Evolutionary conservation across 352 stramenopile species (phyloP).

Genomic region (Pythium guiyangense): DNA sequence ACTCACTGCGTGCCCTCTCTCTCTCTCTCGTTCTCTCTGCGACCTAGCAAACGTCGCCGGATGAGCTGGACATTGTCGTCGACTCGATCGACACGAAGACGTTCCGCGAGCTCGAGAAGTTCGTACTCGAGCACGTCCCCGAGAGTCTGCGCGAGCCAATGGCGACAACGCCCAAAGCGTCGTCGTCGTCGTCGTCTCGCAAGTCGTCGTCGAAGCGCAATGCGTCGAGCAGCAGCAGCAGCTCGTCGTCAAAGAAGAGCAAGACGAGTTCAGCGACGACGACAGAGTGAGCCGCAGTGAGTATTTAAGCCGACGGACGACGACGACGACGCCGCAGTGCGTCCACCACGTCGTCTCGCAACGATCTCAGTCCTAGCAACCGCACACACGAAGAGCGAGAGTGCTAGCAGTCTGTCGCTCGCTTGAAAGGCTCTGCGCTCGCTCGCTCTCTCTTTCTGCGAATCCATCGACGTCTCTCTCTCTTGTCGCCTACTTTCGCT

Average conservation of each 20-base stretch:
- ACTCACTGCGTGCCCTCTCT: neutral
- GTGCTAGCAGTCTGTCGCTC: neutral
- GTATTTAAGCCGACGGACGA: conserved; percentile 12
- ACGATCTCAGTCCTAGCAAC: neutral
- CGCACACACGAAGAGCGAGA: neutral
- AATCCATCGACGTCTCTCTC: neutral
- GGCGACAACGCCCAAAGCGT: conserved; percentile 40
- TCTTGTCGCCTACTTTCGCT: conserved; percentile 28
- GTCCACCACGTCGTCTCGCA: neutral
- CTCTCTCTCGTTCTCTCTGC: neutral
- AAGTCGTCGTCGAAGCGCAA: conserved; percentile 30
- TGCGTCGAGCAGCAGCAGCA: conserved; percentile 16
- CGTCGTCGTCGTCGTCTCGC: conserved; percentile 33
- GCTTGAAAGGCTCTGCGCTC: neutral
- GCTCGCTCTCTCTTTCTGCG: neutral
- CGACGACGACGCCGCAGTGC: neutral
- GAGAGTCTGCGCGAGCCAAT: conserved; percentile 62
- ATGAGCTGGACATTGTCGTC: conserved; percentile 87
- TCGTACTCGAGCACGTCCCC: conserved; percentile 69
- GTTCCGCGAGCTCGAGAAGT: conserved; percentile 82
- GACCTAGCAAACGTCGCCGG: conserved; percentile 50
- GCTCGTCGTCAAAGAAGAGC: conserved; percentile 48
- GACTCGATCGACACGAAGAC: conserved; percentile 87
- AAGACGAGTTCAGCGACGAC: conserved; percentile 33
- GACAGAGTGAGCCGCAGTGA: conserved; percentile 19